phyloP scores from a whole-genome alignment of 495 filamentous ascomycete species.

The Sordaria brevicollis region DNA sequence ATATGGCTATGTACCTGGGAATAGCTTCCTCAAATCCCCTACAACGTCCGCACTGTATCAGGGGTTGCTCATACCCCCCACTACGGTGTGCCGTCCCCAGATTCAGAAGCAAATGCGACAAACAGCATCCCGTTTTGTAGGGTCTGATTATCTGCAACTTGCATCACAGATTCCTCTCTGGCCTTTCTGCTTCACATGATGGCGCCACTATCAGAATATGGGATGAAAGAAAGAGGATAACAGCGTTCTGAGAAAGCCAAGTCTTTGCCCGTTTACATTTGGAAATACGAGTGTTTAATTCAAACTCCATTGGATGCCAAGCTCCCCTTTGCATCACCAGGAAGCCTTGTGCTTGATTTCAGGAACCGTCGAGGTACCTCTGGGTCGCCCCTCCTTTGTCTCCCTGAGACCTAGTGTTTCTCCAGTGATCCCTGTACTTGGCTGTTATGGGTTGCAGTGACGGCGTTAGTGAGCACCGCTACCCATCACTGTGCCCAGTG shows the following conservation, averaged over 20 bases:
- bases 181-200: not conserved
- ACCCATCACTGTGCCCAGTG: not conserved
- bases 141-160: not conserved
- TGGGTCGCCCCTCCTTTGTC: not conserved
- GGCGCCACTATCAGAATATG: not conserved
- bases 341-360: not conserved
- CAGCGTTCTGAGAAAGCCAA: not conserved
- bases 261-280: not conserved
- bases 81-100: not conserved
- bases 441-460: not conserved
- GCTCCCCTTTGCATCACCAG: not conserved
- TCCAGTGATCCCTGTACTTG: not conserved
- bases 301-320: not conserved
- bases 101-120: not conserved
- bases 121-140: not conserved
- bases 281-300: not conserved
- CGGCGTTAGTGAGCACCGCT: not conserved
- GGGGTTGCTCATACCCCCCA: not conserved
- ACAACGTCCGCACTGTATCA: not conserved
- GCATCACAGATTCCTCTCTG: not conserved
- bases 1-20: not conserved
- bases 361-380: not conserved
- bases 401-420: not conserved
- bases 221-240: not conserved
- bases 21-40: not conserved